Percentiles rank a stretch among this genome's conserved stretches.
Evolutionary conservation across 306 rosid genomes (phyloP).

Genomic region (Clitoria ternatea): DNA sequence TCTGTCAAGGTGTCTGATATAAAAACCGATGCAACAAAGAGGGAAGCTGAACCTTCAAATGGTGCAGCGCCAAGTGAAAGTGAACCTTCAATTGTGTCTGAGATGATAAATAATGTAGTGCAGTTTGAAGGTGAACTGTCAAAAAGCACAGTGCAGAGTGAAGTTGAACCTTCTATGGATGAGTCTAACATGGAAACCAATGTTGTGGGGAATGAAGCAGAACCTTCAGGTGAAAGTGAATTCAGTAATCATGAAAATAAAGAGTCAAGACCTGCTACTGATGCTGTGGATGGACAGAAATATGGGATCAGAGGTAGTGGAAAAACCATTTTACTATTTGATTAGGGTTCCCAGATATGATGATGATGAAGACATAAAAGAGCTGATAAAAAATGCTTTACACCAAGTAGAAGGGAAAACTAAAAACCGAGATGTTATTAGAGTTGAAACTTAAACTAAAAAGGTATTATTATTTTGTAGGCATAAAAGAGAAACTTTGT

Average conservation of each 20-base stretch:
- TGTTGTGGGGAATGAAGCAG: neutral
- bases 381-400: conserved; percentile 45
- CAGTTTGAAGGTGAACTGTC: conserved; percentile 7
- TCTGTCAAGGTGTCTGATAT: no score
- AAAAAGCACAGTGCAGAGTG: neutral
- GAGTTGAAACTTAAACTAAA: conserved; percentile 41
- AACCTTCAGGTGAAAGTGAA: conserved; percentile 13
- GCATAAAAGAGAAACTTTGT: no score
- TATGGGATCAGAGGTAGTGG: conserved; percentile 46
- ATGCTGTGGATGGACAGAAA: conserved; percentile 40
- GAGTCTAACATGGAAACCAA: neutral
- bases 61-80: no score
- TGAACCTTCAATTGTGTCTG: neutral
- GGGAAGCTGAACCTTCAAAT: neutral
- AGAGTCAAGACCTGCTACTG: conserved; percentile 22
- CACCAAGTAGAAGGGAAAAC: conserved; percentile 52
- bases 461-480: conserved; percentile 37
- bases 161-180: neutral
- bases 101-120: neutral
- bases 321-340: conserved; percentile 54
- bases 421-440: conserved; percentile 45
- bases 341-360: conserved; percentile 60
- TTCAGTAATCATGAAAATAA: conserved; percentile 25
- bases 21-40: neutral
- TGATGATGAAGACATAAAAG: conserved; percentile 54